Evolutionary conservation across 768 basidiomycete genomes (phyloP), one percentile per base, ranked within the genome.

Genomic region (Suillus occidentalis): DNA sequence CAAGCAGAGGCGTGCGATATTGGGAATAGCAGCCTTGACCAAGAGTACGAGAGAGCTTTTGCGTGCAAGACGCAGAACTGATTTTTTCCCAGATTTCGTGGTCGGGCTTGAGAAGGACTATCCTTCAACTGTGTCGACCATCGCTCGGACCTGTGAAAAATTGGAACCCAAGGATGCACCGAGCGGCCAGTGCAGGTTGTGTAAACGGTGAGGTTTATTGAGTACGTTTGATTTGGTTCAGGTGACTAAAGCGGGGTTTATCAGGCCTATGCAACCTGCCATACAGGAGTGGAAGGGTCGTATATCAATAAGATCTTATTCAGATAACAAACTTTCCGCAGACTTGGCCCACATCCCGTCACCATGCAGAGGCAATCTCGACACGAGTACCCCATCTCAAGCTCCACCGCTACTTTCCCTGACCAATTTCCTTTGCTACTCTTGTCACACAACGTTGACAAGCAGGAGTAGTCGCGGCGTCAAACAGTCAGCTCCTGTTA

Each of bases 81-180:
- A 25, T 20, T 62, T 42, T 62, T 45, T 57, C 43, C 13, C 63
- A 93, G 93, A 89, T 72, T 95, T 94, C 69, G 91, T 95, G 63
- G 76, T 89, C 22, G 89, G 91, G 3, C 72, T 95, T 36, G 93
- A 95, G 75, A 85, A 83, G 60, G 88, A 94, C 73, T 95, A 90
- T 73, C 93, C 93, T 4, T 92, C 92, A 0, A 95, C 93, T 0
- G 93, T 94, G 13, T 93, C 91, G 9, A 87, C 93, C 0, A 90
- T 95, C 59, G 87, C 87, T 28, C 85, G 90, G 42, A 94, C 93
- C 1, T 92, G 90, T 70, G 87, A 83, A 6, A 95, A 95, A 75
- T 76, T 95, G 34, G 82, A 87, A 10, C 87, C 93, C 0, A 93
- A 90, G 72, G 75, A 83, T 61, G 79, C 76, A 3, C 77, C 85